Evolutionary conservation across 2,329 filamentous ascomycete species (phyloP).

Genomic region (Aureobasidium sp.): DNA sequence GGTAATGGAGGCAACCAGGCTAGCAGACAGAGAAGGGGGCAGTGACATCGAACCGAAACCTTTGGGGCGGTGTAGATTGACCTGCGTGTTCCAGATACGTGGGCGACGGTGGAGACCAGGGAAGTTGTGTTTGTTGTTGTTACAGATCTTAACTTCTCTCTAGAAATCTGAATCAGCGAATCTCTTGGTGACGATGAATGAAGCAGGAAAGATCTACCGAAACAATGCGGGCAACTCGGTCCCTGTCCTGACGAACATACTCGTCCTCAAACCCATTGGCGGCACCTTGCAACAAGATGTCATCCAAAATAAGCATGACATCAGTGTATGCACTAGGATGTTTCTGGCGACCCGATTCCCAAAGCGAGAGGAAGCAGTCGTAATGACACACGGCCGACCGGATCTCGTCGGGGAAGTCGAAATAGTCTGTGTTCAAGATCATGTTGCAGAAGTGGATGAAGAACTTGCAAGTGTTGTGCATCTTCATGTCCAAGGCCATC

Average conservation of each 20-base stretch:
- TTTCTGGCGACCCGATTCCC: neutral
- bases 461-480: slow-evolving; percentile 2
- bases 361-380: slow-evolving; percentile 1
- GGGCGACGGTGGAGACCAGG: neutral
- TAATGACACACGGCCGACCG: neutral
- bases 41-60: neutral
- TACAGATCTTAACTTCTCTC: neutral
- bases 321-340: neutral
- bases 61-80: neutral
- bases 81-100: slow-evolving; percentile 1
- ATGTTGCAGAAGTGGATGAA: neutral
- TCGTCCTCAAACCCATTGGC: neutral
- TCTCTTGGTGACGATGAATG: neutral
- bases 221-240: slow-evolving; percentile 2
- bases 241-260: slow-evolving; percentile 6
- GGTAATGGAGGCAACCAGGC: neutral
- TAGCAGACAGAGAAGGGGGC: neutral
- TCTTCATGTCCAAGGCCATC: slow-evolving; percentile 1
- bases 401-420: neutral
- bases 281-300: neutral
- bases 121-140: neutral
- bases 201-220: neutral
- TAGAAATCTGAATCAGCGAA: neutral
- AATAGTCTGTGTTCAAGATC: neutral
- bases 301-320: neutral